These are phyloP conservation scores for Hordeum vulgare DNA, from an alignment of 176 grass and related monocot genomes.

Conservation along the genomic window DNA sequence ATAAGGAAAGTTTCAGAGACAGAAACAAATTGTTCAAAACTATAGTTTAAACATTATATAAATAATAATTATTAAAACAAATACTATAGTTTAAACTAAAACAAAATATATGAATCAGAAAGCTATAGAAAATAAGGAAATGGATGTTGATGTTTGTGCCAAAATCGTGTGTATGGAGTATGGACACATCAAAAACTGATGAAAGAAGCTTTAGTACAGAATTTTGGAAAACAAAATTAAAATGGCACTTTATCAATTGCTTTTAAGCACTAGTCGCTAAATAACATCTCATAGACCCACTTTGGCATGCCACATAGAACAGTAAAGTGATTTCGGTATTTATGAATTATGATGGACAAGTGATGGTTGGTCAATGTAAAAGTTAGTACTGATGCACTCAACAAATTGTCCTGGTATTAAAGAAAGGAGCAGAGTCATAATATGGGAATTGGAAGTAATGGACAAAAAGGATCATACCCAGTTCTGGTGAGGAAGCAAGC, in stretches of 20 bases:
- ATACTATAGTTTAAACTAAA: too few relatives aligned
- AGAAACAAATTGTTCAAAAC: neutral
- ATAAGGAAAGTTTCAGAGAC: conserved; percentile 18
- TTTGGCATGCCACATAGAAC: neutral
- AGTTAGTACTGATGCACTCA: neutral
- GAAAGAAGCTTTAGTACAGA: neutral
- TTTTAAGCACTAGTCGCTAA: neutral
- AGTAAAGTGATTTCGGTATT: neutral
- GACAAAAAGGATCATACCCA: conserved; percentile 48
- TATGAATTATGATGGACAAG: neutral
- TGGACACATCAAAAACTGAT: neutral
- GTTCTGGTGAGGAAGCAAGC: conserved; percentile 92
- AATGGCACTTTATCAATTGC: neutral
- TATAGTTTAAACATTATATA: too few relatives aligned
- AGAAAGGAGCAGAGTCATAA: neutral
- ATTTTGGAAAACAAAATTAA: neutral
- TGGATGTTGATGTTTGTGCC: too few relatives aligned
- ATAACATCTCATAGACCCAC: neutral
- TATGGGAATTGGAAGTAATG: neutral
- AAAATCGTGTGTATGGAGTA: too few relatives aligned
- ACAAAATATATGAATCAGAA: too few relatives aligned
- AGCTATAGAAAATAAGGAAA: too few relatives aligned
- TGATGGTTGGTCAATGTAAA: neutral
- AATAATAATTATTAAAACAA: too few relatives aligned
- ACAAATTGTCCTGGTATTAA: neutral